Evolutionary conservation across 345 rosid genomes (phyloP), one percentile per base, ranked within the genome.

Genomic region (Eutrema japonicum): DNA sequence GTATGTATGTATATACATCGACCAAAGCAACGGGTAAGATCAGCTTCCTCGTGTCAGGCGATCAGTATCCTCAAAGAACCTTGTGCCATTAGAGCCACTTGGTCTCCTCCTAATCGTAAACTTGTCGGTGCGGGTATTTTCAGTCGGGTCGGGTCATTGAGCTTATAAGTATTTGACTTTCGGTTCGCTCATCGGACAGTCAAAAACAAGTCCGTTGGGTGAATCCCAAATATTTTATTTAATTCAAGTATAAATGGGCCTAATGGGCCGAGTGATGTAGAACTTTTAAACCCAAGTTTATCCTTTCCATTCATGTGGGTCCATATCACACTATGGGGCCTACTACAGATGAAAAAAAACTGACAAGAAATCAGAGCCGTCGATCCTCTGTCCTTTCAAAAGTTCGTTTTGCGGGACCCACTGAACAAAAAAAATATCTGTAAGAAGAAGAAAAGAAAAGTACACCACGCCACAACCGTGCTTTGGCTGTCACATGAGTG

Each of bases 331-430:
- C 58, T 12, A 7, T 29, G 36, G 66, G 52, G 59, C 46, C 67
- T 41, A 66, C 61, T 2, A 12, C 3, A 8, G 26, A 14, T 29
- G 35, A 1, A 43, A 60, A 53, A 60, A 53, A 40, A 74, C 69
- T 67, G 78, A 75, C 78, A 68, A 35, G 49, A 42, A 36, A 67
- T 75, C 78, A 51, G 73, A 75, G 78, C 78, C 69, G 78, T 67
- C 73, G 78, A 75, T 60, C 78, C 18, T 4, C 30, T 30, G 74
- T 75, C 69, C 68, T 60, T 53, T 10, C 9, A 16, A 26, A 57
- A 75, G 57, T 75, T 67, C 55, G 70, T 76, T 76, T 66, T 13
- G 66, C 29, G 71, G 79, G 79, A 3, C 66, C 75, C 75, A 76
- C 54, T 7, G 0, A 7, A 13, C 22, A n/a, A 42, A 51, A 5